Conservation (phyloP, 441 rosid genomes). For the Isatis lusitanica region DNA sequence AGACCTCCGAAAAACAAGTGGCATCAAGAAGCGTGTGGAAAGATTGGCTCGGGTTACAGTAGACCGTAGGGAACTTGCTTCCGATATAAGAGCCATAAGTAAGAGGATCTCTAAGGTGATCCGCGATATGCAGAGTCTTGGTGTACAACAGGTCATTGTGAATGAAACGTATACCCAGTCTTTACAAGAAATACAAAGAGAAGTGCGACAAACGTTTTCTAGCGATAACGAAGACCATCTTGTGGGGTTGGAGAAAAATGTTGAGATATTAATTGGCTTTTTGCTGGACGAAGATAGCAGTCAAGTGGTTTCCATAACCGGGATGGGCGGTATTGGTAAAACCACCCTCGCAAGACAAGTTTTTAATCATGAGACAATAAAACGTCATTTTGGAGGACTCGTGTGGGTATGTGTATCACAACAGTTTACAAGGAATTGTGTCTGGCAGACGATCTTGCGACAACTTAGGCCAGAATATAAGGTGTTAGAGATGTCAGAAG, state of each 20-base stretch:
- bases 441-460: too few relatives aligned
- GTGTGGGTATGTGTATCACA: too few relatives aligned
- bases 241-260: constrained; percentile 36
- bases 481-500: too few relatives aligned
- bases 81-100: not conserved
- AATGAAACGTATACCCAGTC: not conserved
- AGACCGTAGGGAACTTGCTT: not conserved
- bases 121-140: not conserved
- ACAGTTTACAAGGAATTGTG: too few relatives aligned
- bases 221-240: constrained; percentile 15
- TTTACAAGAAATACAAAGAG: not conserved
- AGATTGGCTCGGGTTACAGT: not conserved
- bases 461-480: too few relatives aligned
- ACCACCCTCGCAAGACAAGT: too few relatives aligned
- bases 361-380: too few relatives aligned
- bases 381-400: too few relatives aligned
- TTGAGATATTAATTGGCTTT: constrained; percentile 8
- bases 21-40: not conserved
- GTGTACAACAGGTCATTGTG: not conserved
- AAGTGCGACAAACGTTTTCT: constrained; percentile 1
- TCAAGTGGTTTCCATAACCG: too few relatives aligned
- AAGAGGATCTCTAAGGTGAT: not conserved
- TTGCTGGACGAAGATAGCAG: constrained; percentile 18
- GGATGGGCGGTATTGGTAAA: too few relatives aligned
- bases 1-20: too few relatives aligned